phyloP scores from a whole-genome alignment of 805 yeast genomes.

The Candida pseudofarinosa region DNA sequence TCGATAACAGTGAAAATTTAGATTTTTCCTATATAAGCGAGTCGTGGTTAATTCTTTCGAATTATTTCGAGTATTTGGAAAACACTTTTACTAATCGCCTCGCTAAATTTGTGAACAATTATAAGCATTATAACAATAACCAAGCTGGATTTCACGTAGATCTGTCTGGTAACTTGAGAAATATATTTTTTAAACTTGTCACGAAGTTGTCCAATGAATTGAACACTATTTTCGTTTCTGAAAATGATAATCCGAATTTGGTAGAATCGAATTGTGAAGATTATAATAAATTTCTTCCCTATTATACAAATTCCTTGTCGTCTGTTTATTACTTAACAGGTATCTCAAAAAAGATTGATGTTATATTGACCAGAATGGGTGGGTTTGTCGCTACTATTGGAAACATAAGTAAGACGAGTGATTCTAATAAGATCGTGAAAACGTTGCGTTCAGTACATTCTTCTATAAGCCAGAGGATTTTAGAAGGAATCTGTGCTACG shows the following conservation, averaged over 20 bases:
- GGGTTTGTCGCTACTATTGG: constrained; percentile 29
- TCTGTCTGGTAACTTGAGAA: constrained; percentile 23
- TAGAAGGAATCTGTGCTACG: constrained; percentile 40
- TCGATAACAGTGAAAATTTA: constrained; percentile 35
- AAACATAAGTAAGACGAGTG: constrained; percentile 25
- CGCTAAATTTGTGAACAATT: constrained; percentile 34
- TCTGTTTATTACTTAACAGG: constrained; percentile 32
- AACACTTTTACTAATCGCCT: constrained; percentile 26
- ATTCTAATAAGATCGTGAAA: constrained; percentile 36
- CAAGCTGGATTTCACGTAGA: constrained; percentile 24
- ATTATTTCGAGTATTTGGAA: constrained; percentile 31
- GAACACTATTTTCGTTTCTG: constrained; percentile 26
- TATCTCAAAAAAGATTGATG: constrained; percentile 23
- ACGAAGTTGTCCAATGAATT: constrained; percentile 23
- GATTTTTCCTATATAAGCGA: constrained; percentile 40
- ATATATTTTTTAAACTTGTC: constrained; percentile 21
- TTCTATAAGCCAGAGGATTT: constrained; percentile 32
- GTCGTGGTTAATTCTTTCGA: constrained; percentile 39
- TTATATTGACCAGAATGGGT: constrained; percentile 29
- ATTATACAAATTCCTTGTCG: constrained; percentile 38
- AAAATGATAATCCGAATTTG: constrained; percentile 20
- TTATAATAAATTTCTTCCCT: constrained; percentile 34
- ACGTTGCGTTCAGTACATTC: constrained; percentile 27
- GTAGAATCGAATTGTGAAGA: constrained; percentile 33
- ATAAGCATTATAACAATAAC: constrained; percentile 27